These are phyloP conservation scores for Corylus heterophylla DNA, from an alignment of 306 rosid genomes.

Conservation along the genomic window DNA sequence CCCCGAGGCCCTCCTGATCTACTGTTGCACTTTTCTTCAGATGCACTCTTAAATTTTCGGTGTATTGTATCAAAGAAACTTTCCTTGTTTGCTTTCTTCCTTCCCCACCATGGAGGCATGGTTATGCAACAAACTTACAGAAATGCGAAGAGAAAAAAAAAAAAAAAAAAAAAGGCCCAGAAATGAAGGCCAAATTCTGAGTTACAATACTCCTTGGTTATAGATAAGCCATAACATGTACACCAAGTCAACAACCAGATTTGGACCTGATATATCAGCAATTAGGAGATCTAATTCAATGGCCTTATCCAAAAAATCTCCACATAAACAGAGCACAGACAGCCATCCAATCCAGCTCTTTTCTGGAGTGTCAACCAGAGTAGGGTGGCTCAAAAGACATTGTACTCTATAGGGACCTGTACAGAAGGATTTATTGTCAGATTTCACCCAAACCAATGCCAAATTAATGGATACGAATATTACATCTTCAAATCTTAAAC, in stretches of 20 bases:
- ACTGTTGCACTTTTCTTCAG: constrained; percentile 64
- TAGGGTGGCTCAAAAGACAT: constrained; percentile 20
- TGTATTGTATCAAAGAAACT: constrained; percentile 76
- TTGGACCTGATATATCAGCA: constrained; percentile 24
- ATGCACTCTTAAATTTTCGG: constrained; percentile 68
- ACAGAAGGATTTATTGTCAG: constrained; percentile 35
- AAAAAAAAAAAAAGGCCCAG: neutral
- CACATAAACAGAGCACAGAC: constrained; percentile 8
- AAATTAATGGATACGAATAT: constrained; percentile 6
- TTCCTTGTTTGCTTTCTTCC: constrained; percentile 82
- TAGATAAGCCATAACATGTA: constrained; percentile 29
- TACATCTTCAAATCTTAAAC: neutral
- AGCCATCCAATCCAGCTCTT: constrained; percentile 18
- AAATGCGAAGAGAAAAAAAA: neutral
- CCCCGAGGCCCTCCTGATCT: constrained; percentile 66
- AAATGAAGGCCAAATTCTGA: constrained; percentile 17
- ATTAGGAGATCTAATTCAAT: constrained; percentile 20
- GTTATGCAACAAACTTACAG: constrained; percentile 26
- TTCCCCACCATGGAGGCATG: constrained; percentile 95
- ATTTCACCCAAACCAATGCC: constrained; percentile 20
- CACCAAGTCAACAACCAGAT: constrained; percentile 25
- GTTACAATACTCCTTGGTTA: constrained; percentile 28
- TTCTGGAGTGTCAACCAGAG: constrained; percentile 19
- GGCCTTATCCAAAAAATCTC: constrained; percentile 22
- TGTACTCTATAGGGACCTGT: constrained; percentile 36